A percentile compares a stretch with the other conserved stretches of the same genome.
phyloP scores from a whole-genome alignment of 257 asterid species.

The Asclepias syriaca region DNA sequence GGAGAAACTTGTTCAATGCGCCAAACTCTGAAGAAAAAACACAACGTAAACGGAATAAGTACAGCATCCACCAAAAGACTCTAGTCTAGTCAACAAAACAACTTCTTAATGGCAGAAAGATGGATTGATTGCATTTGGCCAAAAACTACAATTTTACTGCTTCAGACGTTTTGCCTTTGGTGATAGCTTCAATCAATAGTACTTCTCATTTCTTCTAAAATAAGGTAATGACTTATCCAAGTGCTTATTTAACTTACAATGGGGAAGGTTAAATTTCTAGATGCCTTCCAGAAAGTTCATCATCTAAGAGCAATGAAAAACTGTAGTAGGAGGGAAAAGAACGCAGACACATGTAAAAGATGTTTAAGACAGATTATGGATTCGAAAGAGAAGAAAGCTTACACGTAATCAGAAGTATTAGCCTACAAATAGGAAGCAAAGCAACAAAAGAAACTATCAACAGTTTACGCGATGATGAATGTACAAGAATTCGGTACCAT shows the following conservation, averaged over 20 bases:
- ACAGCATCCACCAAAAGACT: neutral
- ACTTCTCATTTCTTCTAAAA: neutral
- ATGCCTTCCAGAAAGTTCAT: neutral
- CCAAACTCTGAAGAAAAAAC: slow-evolving; percentile 53
- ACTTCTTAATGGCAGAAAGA: neutral
- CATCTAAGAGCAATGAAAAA: neutral
- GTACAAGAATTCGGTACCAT: slow-evolving; percentile 31
- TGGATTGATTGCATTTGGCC: neutral
- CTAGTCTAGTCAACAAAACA: neutral
- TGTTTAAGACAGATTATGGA: neutral
- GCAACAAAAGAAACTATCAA: neutral
- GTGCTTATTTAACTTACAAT: neutral
- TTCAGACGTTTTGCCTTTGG: neutral
- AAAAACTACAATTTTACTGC: neutral
- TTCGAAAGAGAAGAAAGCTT: neutral
- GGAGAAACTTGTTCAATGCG: slow-evolving; percentile 75
- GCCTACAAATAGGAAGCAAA: neutral
- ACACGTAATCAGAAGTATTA: neutral
- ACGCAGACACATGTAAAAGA: neutral
- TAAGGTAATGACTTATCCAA: neutral
- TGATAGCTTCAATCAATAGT: too few relatives aligned
- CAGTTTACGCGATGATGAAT: neutral
- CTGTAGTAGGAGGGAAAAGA: neutral
- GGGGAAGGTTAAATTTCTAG: neutral
- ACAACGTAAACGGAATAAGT: neutral